A percentile compares a stretch with the other conserved stretches of the same genome.
Conservation (phyloP, 352 stramenopile species). For the Phytophthora vignae region DNA sequence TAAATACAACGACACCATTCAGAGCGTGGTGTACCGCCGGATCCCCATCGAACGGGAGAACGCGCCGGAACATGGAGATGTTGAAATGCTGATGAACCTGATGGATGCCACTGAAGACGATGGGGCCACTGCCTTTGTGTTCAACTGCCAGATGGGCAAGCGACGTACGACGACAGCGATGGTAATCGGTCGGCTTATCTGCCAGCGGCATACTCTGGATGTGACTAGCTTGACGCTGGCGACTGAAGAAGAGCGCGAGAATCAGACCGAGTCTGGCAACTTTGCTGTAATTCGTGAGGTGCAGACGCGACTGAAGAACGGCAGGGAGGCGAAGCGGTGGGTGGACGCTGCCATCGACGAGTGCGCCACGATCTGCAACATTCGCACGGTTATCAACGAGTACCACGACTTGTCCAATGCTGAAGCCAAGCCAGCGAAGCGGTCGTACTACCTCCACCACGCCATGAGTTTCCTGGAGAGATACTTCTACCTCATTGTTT, state of each 20-base stretch:
- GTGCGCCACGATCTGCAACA: conserved; percentile 77
- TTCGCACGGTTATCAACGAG: conserved; percentile 82
- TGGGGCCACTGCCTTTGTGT: conserved; percentile 78
- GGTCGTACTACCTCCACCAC: conserved; percentile 86
- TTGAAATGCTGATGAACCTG: conserved; percentile 74
- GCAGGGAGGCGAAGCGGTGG: conserved; percentile 71
- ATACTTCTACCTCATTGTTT: conserved; percentile 92
- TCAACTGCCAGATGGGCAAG: conserved; percentile 91
- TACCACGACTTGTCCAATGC: conserved; percentile 79
- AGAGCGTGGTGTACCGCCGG: conserved; percentile 69
- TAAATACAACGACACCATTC: conserved; percentile 43
- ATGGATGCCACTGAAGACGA: conserved; percentile 46
- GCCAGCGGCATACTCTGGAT: conserved; percentile 48
- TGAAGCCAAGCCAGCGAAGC: conserved; percentile 80
- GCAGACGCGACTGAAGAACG: conserved; percentile 57
- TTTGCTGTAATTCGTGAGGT: conserved; percentile 80
- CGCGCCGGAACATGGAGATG: conserved; percentile 75
- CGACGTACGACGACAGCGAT: conserved; percentile 83
- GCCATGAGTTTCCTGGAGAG: conserved; percentile 88
- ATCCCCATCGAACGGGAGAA: conserved; percentile 88
- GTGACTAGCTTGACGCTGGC: conserved; percentile 8
- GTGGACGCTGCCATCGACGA: conserved; percentile 79
- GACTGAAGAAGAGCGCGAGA: conserved; percentile 14
- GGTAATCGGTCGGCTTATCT: conserved; percentile 74
- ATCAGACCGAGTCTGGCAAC: conserved; percentile 46